phyloP scores from a whole-genome alignment of 2,329 filamentous ascomycete genomes.

The Orbilia brochopaga region DNA sequence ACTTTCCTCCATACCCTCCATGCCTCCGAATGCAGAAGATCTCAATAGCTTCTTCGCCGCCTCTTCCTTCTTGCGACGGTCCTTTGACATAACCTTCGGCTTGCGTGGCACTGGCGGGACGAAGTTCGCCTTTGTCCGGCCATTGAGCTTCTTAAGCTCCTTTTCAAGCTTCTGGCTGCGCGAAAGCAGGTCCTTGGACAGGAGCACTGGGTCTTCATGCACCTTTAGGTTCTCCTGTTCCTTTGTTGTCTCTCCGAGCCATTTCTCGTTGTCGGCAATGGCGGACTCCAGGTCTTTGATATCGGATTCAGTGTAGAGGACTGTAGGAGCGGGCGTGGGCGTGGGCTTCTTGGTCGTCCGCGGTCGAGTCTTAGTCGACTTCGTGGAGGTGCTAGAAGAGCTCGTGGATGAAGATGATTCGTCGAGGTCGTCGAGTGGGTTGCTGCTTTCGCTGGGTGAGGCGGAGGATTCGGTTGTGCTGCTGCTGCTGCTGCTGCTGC shows the following conservation, averaged over 20 bases:
- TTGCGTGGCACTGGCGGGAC: constrained; percentile 26
- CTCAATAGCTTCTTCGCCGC: constrained; percentile 1
- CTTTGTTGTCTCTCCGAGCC: constrained; percentile 75
- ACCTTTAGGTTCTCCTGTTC: constrained; percentile 73
- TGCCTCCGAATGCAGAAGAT: background rate
- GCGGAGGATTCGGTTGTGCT: constrained; percentile 23
- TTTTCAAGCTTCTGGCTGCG: constrained; percentile 58
- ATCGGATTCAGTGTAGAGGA: constrained; percentile 76
- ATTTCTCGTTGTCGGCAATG: constrained; percentile 69
- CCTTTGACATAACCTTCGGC: constrained; percentile 4
- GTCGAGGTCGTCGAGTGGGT: constrained; percentile 28
- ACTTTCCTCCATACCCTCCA: constrained; percentile 66
- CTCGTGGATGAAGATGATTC: constrained; percentile 57
- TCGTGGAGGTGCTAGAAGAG: constrained; percentile 56
- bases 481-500: too few species aligned
- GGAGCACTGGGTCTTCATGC: constrained; percentile 76
- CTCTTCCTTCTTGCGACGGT: background rate
- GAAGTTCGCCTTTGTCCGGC: constrained; percentile 32
- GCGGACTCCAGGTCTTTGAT: constrained; percentile 69
- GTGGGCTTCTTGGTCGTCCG: constrained; percentile 55
- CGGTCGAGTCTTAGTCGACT: constrained; percentile 56
- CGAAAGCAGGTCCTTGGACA: constrained; percentile 72
- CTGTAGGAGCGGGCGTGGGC: constrained; percentile 64
- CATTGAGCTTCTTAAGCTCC: constrained; percentile 30
- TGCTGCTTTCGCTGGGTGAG: constrained; percentile 15